These are phyloP conservation scores for Ophiostoma ips DNA, from an alignment of 2,329 filamentous ascomycete genomes.

Conservation along the genomic window DNA sequence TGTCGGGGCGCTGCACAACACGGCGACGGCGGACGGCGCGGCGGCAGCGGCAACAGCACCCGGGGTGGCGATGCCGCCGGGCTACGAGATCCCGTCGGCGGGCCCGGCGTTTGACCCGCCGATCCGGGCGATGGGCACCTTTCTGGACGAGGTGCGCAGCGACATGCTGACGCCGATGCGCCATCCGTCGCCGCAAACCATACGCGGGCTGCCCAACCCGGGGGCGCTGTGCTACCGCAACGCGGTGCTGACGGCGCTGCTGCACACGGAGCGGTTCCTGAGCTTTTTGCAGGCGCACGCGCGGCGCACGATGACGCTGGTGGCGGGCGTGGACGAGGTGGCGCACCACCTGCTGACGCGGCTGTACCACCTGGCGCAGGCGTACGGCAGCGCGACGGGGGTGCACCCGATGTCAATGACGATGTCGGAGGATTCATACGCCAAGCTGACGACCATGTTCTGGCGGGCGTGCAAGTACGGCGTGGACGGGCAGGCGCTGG, in stretches of 20 bases:
- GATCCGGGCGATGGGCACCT: background rate
- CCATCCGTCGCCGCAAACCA: background rate
- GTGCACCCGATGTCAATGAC: background rate
- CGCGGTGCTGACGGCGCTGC: constrained; percentile 8
- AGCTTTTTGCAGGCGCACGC: constrained; percentile 8
- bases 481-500: background rate
- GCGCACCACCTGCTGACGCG: constrained; percentile 8
- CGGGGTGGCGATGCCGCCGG: background rate
- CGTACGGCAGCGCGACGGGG: constrained; percentile 8
- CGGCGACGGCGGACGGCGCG: background rate
- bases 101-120: constrained; percentile 3
- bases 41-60: background rate
- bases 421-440: background rate
- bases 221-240: constrained; percentile 13
- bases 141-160: constrained; percentile 5
- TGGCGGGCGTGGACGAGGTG: background rate
- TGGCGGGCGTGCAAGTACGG: constrained; percentile 10
- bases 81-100: constrained; percentile 5
- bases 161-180: constrained; percentile 8
- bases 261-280: constrained; percentile 10
- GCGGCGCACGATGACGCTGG: background rate
- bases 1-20: background rate
- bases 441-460: constrained; percentile 4
- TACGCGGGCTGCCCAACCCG: constrained; percentile 8
- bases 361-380: constrained; percentile 10